Base-by-base conservation (phyloP, 1,284 basidiomycete species). In the Ustilago cynodontis region DNA sequence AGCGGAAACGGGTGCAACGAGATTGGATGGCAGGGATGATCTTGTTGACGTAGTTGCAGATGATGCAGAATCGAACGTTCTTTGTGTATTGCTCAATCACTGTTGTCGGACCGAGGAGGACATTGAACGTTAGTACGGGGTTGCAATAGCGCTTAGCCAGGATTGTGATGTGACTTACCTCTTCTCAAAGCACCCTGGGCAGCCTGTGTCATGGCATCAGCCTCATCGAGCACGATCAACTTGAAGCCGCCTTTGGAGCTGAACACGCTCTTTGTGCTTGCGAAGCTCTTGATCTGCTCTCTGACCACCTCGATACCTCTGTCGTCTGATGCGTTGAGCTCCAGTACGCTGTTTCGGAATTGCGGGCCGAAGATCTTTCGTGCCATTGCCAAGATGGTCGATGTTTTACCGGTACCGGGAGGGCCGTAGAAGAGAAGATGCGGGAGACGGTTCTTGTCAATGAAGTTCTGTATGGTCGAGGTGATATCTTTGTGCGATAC, bases 1-100 rank as follows among this genome's bases (percentile, higher is more conserved):
- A 99, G 16, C 87, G 77, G 88, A 99, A 99, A 39, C 96, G 90
- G 2, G 97, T 99, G 88, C 97, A 99, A 56, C 97, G 93, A 86
- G 94, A 97, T 88, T 99, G 97, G 71, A 99, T 97, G 24, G 97
- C 97, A 3, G 97, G 97, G 7, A 93, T 92, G 85, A 99, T 99
- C 87, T 98, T 98, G 90, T 99, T 99, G 86, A 99, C 97, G 82
- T 99, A 99, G 88, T 99, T 99, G 90, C 97, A 98, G 74, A 99
- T 97, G 82, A 99, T 99, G 87, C 96, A 98, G 87, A 99, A 99
- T 37, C 97, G 92, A 72, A 98, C 97, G 84, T 99, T 99, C 87
- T 93, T 94, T 8, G 97, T 99, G 86, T 98, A 98, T 82, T 98
- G 95, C 87, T 99, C 97, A 75, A 99, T 98, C 45, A 99, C 58